Evolutionary conservation across 106 monocot genomes (phyloP).

Genomic region (Agapanthus africanus): DNA sequence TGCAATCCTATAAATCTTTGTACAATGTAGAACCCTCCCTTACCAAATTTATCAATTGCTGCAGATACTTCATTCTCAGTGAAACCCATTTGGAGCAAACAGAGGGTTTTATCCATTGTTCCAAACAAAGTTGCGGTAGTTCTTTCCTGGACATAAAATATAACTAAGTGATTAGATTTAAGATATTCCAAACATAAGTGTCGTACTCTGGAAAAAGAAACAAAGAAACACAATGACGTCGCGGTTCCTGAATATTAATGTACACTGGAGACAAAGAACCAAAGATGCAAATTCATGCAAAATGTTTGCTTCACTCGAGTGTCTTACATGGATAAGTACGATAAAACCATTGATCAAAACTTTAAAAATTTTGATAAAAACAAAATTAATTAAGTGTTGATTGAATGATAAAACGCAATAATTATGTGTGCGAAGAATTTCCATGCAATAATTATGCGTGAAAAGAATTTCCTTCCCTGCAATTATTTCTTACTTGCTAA

Average conservation of each 20-base stretch:
- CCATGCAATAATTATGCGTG: not conserved
- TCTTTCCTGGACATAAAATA: slow-evolving; percentile 22
- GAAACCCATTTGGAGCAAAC: slow-evolving; percentile 80
- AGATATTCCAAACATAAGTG: not conserved
- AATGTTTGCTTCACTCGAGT: no score
- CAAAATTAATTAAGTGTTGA: no score
- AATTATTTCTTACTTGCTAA: no score
- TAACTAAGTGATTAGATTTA: not conserved
- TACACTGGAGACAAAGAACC: not conserved
- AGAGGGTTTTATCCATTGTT: slow-evolving; percentile 59
- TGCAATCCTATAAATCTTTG: not conserved
- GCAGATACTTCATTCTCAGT: slow-evolving; percentile 73
- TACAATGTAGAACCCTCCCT: slow-evolving; percentile 7
- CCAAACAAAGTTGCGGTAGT: slow-evolving; percentile 51
- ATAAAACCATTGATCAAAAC: no score
- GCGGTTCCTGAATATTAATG: not conserved
- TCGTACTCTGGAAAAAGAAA: not conserved
- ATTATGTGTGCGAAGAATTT: not conserved
- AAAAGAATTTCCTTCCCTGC: no score
- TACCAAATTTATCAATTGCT: slow-evolving; percentile 75
- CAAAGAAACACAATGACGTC: not conserved
- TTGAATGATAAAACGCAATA: no score
- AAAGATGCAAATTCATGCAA: not conserved
- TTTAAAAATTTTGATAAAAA: no score
- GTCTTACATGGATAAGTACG: no score